These are phyloP conservation scores for Lactarius deliciosus DNA, from an alignment of 768 basidiomycete genomes.

Conservation along the genomic window DNA sequence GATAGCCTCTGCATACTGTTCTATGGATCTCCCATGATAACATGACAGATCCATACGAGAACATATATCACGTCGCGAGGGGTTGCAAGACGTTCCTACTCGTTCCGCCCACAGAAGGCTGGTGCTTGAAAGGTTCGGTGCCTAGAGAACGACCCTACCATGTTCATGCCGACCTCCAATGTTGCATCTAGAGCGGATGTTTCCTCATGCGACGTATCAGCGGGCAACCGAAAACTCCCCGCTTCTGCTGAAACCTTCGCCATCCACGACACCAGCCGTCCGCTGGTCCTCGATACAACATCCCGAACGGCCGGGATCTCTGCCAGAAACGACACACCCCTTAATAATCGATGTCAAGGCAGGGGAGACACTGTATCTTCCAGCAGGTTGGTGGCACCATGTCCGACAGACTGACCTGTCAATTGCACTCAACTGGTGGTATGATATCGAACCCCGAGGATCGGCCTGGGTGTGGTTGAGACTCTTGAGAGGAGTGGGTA, in stretches of 20 bases:
- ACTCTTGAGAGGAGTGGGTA: slow-evolving; percentile 46
- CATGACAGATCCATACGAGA: slow-evolving; percentile 81
- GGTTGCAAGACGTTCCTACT: slow-evolving; percentile 86
- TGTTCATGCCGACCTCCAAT: not conserved
- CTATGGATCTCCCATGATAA: not conserved
- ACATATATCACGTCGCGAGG: slow-evolving; percentile 84
- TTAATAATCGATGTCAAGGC: slow-evolving; percentile 62
- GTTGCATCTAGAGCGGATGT: slow-evolving; percentile 48
- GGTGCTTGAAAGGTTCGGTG: slow-evolving; percentile 69
- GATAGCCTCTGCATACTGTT: slow-evolving; percentile 24
- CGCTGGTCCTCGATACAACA: slow-evolving; percentile 82
- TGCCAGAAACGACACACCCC: slow-evolving; percentile 58
- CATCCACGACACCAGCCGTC: slow-evolving; percentile 43
- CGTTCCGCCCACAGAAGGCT: slow-evolving; percentile 86
- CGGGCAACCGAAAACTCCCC: slow-evolving; percentile 28
- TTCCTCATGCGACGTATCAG: slow-evolving; percentile 65
- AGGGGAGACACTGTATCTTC: slow-evolving; percentile 85
- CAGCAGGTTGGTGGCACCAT: slow-evolving; percentile 94
- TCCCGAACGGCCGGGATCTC: slow-evolving; percentile 47
- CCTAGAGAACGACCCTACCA: slow-evolving; percentile 13
- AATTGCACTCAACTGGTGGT: slow-evolving; percentile 88
- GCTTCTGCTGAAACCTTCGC: slow-evolving; percentile 57
- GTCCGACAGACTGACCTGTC: slow-evolving; percentile 68
- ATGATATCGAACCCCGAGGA: slow-evolving; percentile 75
- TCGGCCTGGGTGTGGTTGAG: slow-evolving; percentile 68